Evolutionary conservation across 306 rosid species (phyloP).

Genomic region (Sophora flavescens): DNA sequence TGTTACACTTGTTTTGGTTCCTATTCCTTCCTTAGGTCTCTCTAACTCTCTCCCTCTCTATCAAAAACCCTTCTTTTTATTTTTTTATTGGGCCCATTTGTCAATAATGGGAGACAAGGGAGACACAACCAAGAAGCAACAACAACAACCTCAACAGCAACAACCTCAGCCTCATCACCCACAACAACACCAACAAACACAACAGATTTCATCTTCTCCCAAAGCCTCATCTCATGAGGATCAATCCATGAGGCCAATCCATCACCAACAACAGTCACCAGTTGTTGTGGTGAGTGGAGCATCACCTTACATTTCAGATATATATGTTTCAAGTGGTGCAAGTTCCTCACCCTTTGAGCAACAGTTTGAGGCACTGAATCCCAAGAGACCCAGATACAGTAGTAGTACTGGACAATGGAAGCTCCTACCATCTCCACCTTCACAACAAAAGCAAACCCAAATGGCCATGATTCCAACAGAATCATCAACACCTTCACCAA

Average conservation of each 20-base stretch:
- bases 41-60: slow-evolving; percentile 5
- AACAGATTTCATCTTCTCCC: slow-evolving; percentile 73
- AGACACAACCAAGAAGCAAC: slow-evolving; percentile 67
- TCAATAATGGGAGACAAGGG: slow-evolving; percentile 74
- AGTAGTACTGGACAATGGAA: slow-evolving; percentile 86
- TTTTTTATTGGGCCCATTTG: slow-evolving; percentile 53
- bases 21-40: slow-evolving; percentile 47
- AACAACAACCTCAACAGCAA: slow-evolving; percentile 38
- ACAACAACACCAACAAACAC: slow-evolving; percentile 47
- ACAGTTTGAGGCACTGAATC: slow-evolving; percentile 65
- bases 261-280: slow-evolving; percentile 48
- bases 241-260: slow-evolving; percentile 48
- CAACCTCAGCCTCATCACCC: slow-evolving; percentile 33
- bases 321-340: slow-evolving; percentile 65
- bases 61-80: neutral
- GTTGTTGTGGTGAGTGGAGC: slow-evolving; percentile 48
- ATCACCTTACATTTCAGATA: slow-evolving; percentile 58
- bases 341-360: slow-evolving; percentile 64
- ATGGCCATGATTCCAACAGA: slow-evolving; percentile 56
- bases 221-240: slow-evolving; percentile 54
- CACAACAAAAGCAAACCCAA: slow-evolving; percentile 65
- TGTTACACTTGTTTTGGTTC: slow-evolving; percentile 46
- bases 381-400: slow-evolving; percentile 76
- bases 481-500: slow-evolving; percentile 79
- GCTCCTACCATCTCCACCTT: slow-evolving; percentile 73